phyloP scores from a whole-genome alignment of 352 stramenopile species.

The Globisporangium middletonii region DNA sequence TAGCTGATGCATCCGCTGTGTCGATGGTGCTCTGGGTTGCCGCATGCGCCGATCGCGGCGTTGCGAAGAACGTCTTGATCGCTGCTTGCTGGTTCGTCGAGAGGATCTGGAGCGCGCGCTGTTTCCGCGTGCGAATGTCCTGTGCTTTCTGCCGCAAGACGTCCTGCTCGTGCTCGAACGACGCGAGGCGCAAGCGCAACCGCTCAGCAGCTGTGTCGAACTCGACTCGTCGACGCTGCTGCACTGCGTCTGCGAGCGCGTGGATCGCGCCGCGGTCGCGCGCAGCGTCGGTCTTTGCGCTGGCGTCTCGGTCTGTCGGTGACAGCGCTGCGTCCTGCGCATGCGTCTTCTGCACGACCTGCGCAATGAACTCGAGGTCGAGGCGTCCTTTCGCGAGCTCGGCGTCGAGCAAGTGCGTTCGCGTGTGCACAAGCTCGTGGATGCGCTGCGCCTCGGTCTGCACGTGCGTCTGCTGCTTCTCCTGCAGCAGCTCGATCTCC shows the following conservation, averaged over 20 bases:
- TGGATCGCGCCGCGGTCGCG: constrained; percentile 10
- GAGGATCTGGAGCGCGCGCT: constrained; percentile 47
- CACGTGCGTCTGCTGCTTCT: constrained; percentile 29
- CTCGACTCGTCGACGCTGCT: constrained; percentile 23
- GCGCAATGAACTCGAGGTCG: constrained; percentile 42
- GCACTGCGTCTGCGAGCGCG: constrained; percentile 26
- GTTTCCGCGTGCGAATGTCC: constrained; percentile 29
- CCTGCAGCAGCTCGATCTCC: constrained; percentile 41
- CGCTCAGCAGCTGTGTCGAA: constrained; percentile 26
- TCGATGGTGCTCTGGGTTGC: not conserved
- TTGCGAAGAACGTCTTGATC: constrained; percentile 40
- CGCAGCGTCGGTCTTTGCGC: constrained; percentile 1
- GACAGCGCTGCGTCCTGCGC: not conserved
- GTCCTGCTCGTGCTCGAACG: constrained; percentile 37
- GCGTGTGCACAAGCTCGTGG: constrained; percentile 36
- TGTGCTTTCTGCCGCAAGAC: constrained; percentile 22
- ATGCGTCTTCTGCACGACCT: constrained; percentile 22
- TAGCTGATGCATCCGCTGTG: not conserved
- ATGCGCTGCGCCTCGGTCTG: constrained; percentile 34
- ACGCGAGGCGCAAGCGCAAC: constrained; percentile 28
- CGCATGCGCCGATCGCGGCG: constrained; percentile 1
- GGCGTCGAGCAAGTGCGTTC: constrained; percentile 33
- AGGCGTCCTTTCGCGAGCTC: constrained; percentile 38
- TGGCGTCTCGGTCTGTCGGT: not conserved
- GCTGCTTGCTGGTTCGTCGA: constrained; percentile 51